Evolutionary conservation across 352 stramenopile genomes (phyloP).

Genomic region (Phytopythium chamaehyphon): DNA sequence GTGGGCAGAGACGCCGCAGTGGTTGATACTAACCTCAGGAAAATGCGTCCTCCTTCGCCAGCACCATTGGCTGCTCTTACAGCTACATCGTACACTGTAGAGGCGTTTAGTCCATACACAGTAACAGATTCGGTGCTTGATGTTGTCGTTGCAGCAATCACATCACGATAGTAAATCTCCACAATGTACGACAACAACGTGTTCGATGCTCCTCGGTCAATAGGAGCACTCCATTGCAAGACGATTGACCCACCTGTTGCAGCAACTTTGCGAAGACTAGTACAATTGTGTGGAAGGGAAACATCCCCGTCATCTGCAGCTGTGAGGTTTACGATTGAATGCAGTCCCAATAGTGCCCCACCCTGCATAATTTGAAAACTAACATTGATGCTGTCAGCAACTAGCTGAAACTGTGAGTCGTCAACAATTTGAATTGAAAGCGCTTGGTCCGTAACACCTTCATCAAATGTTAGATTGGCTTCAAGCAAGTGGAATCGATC

Average conservation of each 20-base stretch:
- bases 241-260: conserved; percentile 36
- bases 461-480: conserved; percentile 24
- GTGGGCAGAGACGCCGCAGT: conserved; percentile 17
- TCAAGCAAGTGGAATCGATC: conserved; percentile 37
- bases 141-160: background rate
- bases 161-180: conserved; percentile 12
- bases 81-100: conserved; percentile 40
- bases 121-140: conserved; percentile 6
- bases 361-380: conserved; percentile 34
- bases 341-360: conserved; percentile 20
- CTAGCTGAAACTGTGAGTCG: conserved; percentile 35
- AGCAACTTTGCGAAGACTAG: conserved; percentile 14
- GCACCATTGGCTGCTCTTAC: conserved; percentile 29
- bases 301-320: conserved; percentile 51
- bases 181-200: conserved; percentile 27
- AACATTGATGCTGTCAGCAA: conserved; percentile 32
- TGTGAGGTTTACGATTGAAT: conserved; percentile 21
- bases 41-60: conserved; percentile 18
- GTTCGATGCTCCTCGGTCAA: conserved; percentile 27
- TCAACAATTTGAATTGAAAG: conserved; percentile 30
- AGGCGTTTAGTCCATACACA: conserved; percentile 39
- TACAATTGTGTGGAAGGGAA: conserved; percentile 40
- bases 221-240: conserved; percentile 36
- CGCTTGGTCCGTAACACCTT: conserved; percentile 13
- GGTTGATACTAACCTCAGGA: conserved; percentile 22